Evolutionary conservation across 768 basidiomycete species (phyloP).

Genomic region (Tephrocybe sp.): DNA sequence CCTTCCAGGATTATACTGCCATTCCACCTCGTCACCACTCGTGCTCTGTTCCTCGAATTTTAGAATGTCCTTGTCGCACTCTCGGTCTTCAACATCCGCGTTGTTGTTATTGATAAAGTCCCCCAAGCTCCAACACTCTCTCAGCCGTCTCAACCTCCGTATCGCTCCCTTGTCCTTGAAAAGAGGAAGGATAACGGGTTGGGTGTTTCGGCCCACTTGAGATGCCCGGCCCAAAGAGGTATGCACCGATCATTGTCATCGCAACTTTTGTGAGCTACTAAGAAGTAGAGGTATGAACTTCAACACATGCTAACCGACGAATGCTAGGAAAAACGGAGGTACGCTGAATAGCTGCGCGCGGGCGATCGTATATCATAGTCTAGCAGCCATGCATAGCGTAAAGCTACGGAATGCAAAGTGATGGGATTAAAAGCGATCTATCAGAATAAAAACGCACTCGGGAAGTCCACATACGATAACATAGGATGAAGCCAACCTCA

Average conservation of each 20-base stretch:
- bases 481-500: constrained; percentile 18
- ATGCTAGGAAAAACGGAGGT: constrained; percentile 50
- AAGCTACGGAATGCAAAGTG: constrained; percentile 45
- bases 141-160: too few relatives aligned
- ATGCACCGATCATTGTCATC: constrained; percentile 38
- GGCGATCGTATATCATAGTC: constrained; percentile 54
- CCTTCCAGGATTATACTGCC: too few relatives aligned
- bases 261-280: background rate
- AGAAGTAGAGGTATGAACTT: background rate
- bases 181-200: too few relatives aligned
- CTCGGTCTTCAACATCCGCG: too few relatives aligned
- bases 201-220: too few relatives aligned
- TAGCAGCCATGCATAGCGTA: constrained; percentile 67
- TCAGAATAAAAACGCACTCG: constrained; percentile 37
- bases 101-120: too few relatives aligned
- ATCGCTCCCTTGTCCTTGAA: too few relatives aligned
- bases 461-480: constrained; percentile 48
- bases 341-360: constrained; percentile 65
- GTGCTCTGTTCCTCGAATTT: too few relatives aligned
- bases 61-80: too few relatives aligned
- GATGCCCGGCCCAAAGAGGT: too few relatives aligned
- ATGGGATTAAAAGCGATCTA: background rate
- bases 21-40: too few relatives aligned
- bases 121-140: too few relatives aligned
- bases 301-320: constrained; percentile 39